phyloP scores from a whole-genome alignment of 495 filamentous ascomycete genomes.

The Neurospora cerealis region DNA sequence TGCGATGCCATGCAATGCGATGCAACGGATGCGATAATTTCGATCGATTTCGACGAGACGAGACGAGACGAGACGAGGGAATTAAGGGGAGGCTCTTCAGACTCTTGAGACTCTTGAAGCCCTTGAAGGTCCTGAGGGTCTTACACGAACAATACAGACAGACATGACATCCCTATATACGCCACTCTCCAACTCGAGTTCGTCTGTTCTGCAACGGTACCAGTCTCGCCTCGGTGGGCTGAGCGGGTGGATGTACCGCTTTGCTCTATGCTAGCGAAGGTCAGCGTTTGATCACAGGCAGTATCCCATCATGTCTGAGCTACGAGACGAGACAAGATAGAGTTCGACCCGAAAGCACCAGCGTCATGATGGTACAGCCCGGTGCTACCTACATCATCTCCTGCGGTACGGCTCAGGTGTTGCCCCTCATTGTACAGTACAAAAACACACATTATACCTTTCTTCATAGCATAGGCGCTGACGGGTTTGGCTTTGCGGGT shows the following conservation, averaged over 20 bases:
- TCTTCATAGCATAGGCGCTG: constrained; percentile 22
- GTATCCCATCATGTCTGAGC: neutral
- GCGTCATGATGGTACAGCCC: neutral
- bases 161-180: neutral
- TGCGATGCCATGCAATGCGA: neutral
- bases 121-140: neutral
- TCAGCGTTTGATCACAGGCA: too few species aligned
- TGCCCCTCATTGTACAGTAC: constrained; percentile 6
- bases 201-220: neutral
- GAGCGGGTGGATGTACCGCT: too few species aligned
- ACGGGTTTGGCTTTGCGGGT: constrained; percentile 3
- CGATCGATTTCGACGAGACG: neutral
- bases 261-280: too few species aligned
- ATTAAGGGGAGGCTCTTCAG: too few species aligned
- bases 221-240: neutral
- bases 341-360: neutral
- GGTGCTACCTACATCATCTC: too few species aligned
- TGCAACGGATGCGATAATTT: neutral
- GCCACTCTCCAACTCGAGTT: neutral
- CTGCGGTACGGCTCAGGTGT: neutral
- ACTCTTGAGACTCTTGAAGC: too few species aligned
- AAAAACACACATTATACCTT: constrained; percentile 3
- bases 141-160: neutral
- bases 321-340: neutral
- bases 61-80: neutral